Base-by-base conservation (phyloP, 1,284 basidiomycete species). In the Ceratobasidium theobromae region DNA sequence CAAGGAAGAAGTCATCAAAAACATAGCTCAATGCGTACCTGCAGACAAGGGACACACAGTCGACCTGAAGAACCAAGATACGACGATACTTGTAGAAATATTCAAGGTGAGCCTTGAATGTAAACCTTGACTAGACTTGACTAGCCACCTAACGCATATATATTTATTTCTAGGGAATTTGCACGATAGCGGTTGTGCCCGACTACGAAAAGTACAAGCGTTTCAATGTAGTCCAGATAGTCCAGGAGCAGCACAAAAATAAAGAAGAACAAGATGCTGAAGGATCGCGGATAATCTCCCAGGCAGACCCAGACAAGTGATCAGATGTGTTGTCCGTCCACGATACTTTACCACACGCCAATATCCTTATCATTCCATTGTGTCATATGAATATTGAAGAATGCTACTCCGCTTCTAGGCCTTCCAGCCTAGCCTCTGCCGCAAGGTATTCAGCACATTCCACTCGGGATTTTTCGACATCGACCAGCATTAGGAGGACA, bases 211-310 rank as follows among this genome's bases (percentile, higher is more conserved):
- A 77, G 28, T 77, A 84, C 43, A 82, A 84, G 68, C 89, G 87
- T 71, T 91, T 87, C 78, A 91, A 90, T 71, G 85, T 89, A 4
- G 83, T 86, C 79, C 85, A 86, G 73, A 80, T 91, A 53, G 86
- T 81, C 9, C 77, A 79, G 58, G 65, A 51, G 30, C 30, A 41
- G 33, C 46, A 62, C 33, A 62, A 62, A 21, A 27, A 27, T 11
- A 21, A 48, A n/a, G 8, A 4, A 8, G 49, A 32, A 14, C 38
- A 41, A 16, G 49, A n/a, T 2, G 30, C 49, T 35, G 57, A 53
- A 2, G 30, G 30, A 9, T 62, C 35, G 5, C 46, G 45, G 1
- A 33, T 49, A 9, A 25, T 18, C 1, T 21, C 25, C 11, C 45
- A 48, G 23, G 14, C 23, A 5, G 45, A 11, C 3, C 45, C 45